Base-by-base conservation (phyloP, 1,139 yeast genomes). In the Arxiozyma bovina region DNA sequence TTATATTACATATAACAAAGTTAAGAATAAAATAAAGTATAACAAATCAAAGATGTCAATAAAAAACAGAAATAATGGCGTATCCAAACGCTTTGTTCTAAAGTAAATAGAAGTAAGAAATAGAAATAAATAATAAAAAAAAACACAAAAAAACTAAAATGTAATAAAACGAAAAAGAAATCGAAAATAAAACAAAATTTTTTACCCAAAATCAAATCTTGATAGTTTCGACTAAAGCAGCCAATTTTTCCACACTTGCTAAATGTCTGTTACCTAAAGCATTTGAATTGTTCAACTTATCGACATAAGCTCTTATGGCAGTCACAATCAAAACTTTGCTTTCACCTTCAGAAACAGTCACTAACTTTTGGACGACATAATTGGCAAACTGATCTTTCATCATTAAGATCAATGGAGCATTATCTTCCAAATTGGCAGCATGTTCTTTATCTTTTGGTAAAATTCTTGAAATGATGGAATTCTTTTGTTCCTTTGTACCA, bases 381-480 rank as follows among this genome's bases (percentile, higher is more conserved):
- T 93, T 93, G 22, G 98, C 99, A 73, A 86, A 94, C 69, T 93
- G 99, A 70, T 93, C 99, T 69, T 89, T 88, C 90, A 94, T 91
- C 98, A 93, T 90, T 55, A 84, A 71, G 18, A 87, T 87, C 61
- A 86, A 74, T 17, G 89, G 80, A 0, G 87, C 78, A 53, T 78
- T 79, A 59, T 81, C 86, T 57, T 76, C 81, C 25, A 82, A 79
- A 42, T 62, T 60, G 1, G 64, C 55, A 12, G 72, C 73, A 55
- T 72, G 71, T 30, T 66, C 70, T 43, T 67, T 69, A 54, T 71
- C 68, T 22, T 61, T 69, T 27, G 70, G 71, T 38, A 74, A 58
- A 11, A 74, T 72, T 51, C 71, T 69, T 22, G 67, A 65, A 53
- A 88, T 78, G 48, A 93, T 79, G 49, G 76, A 70, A 55, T 75